A percentile compares a stretch with the other conserved stretches of the same genome.
Conservation (phyloP, 768 basidiomycete genomes). For the Mycena venus region DNA sequence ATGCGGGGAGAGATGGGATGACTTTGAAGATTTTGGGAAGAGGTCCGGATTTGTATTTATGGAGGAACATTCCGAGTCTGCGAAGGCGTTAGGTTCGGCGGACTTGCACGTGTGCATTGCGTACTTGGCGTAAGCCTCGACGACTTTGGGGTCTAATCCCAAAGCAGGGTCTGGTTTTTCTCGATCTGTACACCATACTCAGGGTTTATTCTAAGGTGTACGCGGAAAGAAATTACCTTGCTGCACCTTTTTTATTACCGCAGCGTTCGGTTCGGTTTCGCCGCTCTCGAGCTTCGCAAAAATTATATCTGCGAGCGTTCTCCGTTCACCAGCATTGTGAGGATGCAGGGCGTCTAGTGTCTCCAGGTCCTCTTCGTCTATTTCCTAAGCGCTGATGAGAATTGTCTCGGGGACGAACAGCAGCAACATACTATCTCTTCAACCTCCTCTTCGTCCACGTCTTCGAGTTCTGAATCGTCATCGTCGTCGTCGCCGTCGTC, state of each 20-base stretch:
- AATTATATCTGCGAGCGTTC: constrained; percentile 96
- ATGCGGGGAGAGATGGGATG: constrained; percentile 93
- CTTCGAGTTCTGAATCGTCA: constrained; percentile 60
- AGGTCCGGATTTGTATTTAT: constrained; percentile 92
- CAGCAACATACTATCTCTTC: constrained; percentile 69
- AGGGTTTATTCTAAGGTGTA: neutral
- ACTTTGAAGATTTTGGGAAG: constrained; percentile 99
- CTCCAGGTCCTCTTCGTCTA: constrained; percentile 91
- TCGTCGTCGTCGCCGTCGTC: constrained; percentile 72
- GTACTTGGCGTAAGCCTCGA: constrained; percentile 94
- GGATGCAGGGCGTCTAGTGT: constrained; percentile 88
- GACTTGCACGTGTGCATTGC: constrained; percentile 40
- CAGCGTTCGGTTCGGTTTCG: constrained; percentile 61
- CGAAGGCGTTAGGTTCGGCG: neutral
- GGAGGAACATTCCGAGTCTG: constrained; percentile 89
- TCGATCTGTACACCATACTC: constrained; percentile 48
- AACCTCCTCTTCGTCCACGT: constrained; percentile 62
- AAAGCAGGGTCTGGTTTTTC: constrained; percentile 83
- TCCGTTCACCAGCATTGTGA: constrained; percentile 78
- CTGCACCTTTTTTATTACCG: constrained; percentile 70
- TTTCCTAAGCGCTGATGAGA: constrained; percentile 66
- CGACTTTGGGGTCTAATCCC: constrained; percentile 92
- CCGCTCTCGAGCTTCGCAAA: constrained; percentile 89
- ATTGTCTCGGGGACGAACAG: neutral
- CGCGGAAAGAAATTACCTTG: constrained; percentile 57